These are phyloP conservation scores for Backusella tarrabulga DNA, from an alignment of 192 early-diverging fungal genomes.

Conservation along the genomic window DNA sequence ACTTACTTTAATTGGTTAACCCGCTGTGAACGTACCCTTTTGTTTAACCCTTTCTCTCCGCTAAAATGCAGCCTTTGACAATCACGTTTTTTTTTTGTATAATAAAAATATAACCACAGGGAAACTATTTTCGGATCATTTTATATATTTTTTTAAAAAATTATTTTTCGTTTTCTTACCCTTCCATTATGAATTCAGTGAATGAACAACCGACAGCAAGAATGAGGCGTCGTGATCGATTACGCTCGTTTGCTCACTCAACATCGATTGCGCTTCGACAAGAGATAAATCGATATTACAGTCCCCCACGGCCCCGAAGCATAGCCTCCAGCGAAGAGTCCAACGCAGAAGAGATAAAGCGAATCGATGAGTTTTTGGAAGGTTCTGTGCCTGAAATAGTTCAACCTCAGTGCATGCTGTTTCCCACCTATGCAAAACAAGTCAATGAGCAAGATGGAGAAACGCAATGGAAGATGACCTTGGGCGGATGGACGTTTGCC, in stretches of 20 bases:
- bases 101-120: neutral
- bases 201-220: neutral
- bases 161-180: neutral
- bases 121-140: neutral
- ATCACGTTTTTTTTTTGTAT: neutral
- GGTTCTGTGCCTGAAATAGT: neutral
- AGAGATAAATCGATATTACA: slow-evolving; percentile 15
- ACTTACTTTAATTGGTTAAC: neutral
- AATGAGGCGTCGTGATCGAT: slow-evolving; percentile 13
- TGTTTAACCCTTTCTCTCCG: neutral
- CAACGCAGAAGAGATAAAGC: slow-evolving; percentile 3
- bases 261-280: slow-evolving; percentile 9
- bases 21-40: neutral
- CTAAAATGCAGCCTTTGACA: neutral
- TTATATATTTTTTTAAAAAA: neutral
- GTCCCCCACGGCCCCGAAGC: neutral
- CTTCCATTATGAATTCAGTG: neutral
- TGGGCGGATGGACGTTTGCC: slow-evolving; percentile 31
- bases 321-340: slow-evolving; percentile 3
- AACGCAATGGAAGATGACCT: slow-evolving; percentile 16
- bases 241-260: slow-evolving; percentile 9
- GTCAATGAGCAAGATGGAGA: slow-evolving; percentile 6
- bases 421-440: slow-evolving; percentile 31
- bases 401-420: slow-evolving; percentile 30
- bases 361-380: slow-evolving; percentile 9